These are phyloP conservation scores for Solanum virginianum DNA, from an alignment of 257 asterid species.

Conservation along the genomic window DNA sequence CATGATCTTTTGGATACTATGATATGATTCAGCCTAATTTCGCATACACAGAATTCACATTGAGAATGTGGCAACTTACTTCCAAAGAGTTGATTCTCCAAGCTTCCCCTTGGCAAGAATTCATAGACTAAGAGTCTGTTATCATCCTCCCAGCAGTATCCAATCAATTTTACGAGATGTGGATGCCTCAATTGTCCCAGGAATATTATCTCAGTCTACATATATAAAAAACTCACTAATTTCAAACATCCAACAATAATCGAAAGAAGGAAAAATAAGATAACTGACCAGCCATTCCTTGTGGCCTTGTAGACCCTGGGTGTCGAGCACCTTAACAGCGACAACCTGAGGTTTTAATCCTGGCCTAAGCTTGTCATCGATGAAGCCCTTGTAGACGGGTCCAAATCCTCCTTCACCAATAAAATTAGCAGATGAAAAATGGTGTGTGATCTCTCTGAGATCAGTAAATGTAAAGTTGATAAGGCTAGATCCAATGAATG, in stretches of 20 bases:
- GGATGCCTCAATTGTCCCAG: slow-evolving; percentile 1
- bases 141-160: slow-evolving; percentile 3
- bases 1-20: not conserved
- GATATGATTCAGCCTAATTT: not conserved
- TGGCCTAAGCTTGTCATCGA: not conserved
- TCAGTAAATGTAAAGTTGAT: not conserved
- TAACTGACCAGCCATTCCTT: slow-evolving; percentile 3
- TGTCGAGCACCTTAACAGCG: slow-evolving; percentile 1
- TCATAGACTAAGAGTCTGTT: not conserved
- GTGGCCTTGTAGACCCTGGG: slow-evolving; percentile 5
- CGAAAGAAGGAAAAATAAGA: not conserved
- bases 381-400: not conserved
- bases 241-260: not conserved
- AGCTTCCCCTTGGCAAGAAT: not conserved
- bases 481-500: not conserved
- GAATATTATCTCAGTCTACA: slow-evolving; percentile 1
- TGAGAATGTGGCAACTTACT: not conserved
- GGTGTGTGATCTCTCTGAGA: not conserved
- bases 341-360: slow-evolving; percentile 2
- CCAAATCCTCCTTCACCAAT: slow-evolving; percentile 6
- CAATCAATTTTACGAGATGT: slow-evolving; percentile 2
- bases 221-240: not conserved
- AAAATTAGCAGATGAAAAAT: not conserved
- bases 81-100: slow-evolving; percentile 4
- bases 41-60: not conserved